A percentile compares a stretch with the other conserved stretches of the same genome.
Evolutionary conservation across 805 yeast species (phyloP).

Genomic region (Starmerella khaoyaiensis): DNA sequence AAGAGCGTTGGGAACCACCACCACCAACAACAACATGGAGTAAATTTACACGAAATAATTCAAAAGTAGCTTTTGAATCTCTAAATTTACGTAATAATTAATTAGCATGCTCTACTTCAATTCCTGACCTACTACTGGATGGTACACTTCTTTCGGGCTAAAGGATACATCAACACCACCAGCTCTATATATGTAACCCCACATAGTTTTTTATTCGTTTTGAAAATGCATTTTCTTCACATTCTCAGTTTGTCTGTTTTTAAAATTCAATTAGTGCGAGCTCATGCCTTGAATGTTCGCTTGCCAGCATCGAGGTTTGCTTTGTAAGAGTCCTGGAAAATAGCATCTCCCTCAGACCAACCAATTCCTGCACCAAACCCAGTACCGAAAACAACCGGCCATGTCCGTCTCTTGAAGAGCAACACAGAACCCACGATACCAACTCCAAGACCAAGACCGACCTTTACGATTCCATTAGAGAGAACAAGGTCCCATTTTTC

Average conservation of each 20-base stretch:
- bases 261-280: background rate
- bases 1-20: no score
- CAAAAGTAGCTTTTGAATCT: no score
- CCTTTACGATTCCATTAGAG: slow-evolving; percentile 85
- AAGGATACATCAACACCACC: no score
- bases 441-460: slow-evolving; percentile 91
- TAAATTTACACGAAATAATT: no score
- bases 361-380: slow-evolving; percentile 98
- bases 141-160: no score
- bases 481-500: slow-evolving; percentile 83
- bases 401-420: slow-evolving; percentile 82
- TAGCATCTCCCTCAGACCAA: slow-evolving; percentile 95
- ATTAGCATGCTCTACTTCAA: no score
- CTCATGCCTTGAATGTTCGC: slow-evolving; percentile 15
- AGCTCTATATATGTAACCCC: no score
- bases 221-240: no score
- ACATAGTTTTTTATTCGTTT: no score
- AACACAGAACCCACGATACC: slow-evolving; percentile 89
- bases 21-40: no score
- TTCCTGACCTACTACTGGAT: no score
- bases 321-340: slow-evolving; percentile 38
- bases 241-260: background rate
- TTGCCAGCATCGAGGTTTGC: slow-evolving; percentile 12
- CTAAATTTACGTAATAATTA: no score
- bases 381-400: slow-evolving; percentile 95